Conservation (phyloP, 208 protist species). For the Lotmaria passim region DNA sequence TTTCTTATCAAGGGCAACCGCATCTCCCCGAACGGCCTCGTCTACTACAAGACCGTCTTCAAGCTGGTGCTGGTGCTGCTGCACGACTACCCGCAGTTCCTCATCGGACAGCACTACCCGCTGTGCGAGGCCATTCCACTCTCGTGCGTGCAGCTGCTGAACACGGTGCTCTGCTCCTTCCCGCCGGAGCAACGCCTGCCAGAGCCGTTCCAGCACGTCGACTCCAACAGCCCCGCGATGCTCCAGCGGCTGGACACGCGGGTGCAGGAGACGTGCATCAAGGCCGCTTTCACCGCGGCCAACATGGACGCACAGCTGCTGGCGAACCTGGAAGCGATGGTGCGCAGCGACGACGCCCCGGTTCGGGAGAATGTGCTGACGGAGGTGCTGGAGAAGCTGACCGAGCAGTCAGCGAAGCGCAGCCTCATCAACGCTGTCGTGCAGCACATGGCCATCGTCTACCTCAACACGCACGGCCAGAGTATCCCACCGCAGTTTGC, state of each 20-base stretch:
- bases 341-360: constrained; percentile 47
- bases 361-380: constrained; percentile 38
- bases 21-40: constrained; percentile 72
- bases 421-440: constrained; percentile 97
- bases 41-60: constrained; percentile 92
- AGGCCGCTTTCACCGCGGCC: constrained; percentile 49
- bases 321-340: constrained; percentile 38
- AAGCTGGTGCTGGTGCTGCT: constrained; percentile 97
- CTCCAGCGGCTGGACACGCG: constrained; percentile 84
- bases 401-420: constrained; percentile 77
- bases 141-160: constrained; percentile 98
- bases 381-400: constrained; percentile 45
- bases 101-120: constrained; percentile 98
- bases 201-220: constrained; percentile 88
- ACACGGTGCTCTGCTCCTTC: constrained; percentile 96
- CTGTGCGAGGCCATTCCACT: constrained; percentile 95
- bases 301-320: constrained; percentile 55
- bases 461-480: constrained; percentile 49
- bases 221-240: constrained; percentile 90
- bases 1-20: constrained; percentile 60
- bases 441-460: constrained; percentile 93
- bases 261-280: constrained; percentile 88
- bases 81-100: constrained; percentile 99
- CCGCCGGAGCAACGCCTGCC: constrained; percentile 96
- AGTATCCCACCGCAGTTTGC: constrained; percentile 36